phyloP scores from a whole-genome alignment of 148 eudicot species.

The Camellia sinensis region DNA sequence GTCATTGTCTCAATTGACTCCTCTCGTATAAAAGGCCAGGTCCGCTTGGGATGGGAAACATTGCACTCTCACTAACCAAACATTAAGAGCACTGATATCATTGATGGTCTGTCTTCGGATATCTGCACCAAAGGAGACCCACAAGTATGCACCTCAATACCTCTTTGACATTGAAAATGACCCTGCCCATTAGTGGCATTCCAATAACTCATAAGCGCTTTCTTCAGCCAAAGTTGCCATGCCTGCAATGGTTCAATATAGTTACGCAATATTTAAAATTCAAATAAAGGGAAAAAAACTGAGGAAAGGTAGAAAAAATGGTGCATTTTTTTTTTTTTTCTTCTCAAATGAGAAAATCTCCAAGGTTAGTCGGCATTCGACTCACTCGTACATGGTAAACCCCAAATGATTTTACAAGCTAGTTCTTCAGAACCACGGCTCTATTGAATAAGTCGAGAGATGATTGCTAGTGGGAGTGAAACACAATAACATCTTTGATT shows the following conservation, averaged over 20 bases:
- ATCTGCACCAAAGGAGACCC: slow-evolving; percentile 11
- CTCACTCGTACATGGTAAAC: too few species aligned
- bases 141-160: not conserved
- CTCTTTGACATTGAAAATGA: not conserved
- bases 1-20: not conserved
- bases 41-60: slow-evolving; percentile 2
- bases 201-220: not conserved
- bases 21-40: not conserved
- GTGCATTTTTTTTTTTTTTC: slow-evolving; percentile 19
- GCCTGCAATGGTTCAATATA: slow-evolving; percentile 11
- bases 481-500: too few species aligned
- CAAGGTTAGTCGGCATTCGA: too few species aligned
- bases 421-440: too few species aligned
- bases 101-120: not conserved
- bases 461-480: too few species aligned
- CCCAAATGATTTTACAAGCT: too few species aligned
- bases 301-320: not conserved
- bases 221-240: slow-evolving; percentile 24
- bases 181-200: not conserved
- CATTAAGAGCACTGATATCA: slow-evolving; percentile 2
- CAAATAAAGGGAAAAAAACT: not conserved
- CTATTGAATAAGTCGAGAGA: too few species aligned
- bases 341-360: too few species aligned
- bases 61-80: not conserved
- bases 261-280: not conserved